Evolutionary conservation across 495 filamentous ascomycete genomes (phyloP), one percentile per base, ranked within the genome.

Genomic region (Saxispiralis lemnorum): DNA sequence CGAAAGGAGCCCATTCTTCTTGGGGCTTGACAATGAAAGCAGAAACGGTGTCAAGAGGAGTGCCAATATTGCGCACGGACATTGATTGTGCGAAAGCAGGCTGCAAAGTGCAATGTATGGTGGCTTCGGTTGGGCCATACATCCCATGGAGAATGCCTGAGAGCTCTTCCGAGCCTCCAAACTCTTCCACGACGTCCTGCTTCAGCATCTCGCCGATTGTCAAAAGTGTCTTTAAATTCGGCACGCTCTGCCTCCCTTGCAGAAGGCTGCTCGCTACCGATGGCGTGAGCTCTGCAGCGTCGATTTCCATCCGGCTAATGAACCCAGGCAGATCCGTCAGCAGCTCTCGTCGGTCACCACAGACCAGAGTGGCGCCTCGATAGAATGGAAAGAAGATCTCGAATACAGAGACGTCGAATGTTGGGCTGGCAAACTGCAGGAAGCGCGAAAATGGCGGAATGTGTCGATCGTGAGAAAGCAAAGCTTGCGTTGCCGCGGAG

Each of bases 191-290:
- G 1, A 93, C 71, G 4, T 69, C 67, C 16, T 65, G 63, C 0
- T 81, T 85, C 19, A 93, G 70, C 81, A 86, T 88, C 60, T 93
- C 84, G 4, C 84, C 84, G 49, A 89, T 92, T 0, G 84, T 89
- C 11, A 89, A 60, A 1, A 92, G 64, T 1, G 81, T 56, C 18
- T 47, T 52, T 28, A 93, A 53, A 0, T 59, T 56, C 0, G 84
- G 84, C 0, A 73, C 79, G 15, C 66, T 67, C 0, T 66, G 54
- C 35, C 79, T 68, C 6, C 61, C 71, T 10, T 69, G 67, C 15
- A 93, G 59, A 11, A 89, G 54, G 34, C 72, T 79, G 4, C 73
- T 72, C 0, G 74, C 79, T 6, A 89, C 84, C 0, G 83, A 86
- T 0, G 84, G 84, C 1, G 84, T 89, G 34, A 92, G 59, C 60